phyloP scores from a whole-genome alignment of 768 basidiomycete species.

The Trametes gibbosa region DNA sequence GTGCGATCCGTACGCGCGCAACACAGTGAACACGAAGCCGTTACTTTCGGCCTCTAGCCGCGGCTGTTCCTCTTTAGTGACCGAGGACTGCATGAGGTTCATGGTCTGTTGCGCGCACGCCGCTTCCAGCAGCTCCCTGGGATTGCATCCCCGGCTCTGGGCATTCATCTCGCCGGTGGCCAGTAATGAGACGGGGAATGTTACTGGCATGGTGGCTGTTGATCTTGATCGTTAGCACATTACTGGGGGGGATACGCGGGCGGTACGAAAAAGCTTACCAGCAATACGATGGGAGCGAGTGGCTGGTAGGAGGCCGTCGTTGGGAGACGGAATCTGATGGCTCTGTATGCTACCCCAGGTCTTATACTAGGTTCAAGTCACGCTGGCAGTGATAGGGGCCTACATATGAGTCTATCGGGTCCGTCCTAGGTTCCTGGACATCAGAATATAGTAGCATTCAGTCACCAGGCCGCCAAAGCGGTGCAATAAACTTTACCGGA shows the following conservation, averaged over 20 bases:
- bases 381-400: no score
- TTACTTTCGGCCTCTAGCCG: neutral
- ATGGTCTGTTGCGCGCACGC: no score
- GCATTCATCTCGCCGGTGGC: no score
- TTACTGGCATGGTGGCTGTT: neutral
- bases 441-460: no score
- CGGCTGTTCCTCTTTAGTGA: neutral
- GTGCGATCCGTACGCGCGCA: neutral
- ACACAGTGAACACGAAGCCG: conserved; percentile 1
- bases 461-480: no score
- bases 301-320: no score
- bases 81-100: neutral
- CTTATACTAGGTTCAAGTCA: no score
- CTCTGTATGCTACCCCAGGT: no score
- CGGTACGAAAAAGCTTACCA: neutral
- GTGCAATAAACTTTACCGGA: no score
- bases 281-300: neutral
- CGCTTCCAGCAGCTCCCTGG: neutral
- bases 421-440: no score
- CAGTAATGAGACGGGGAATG: neutral
- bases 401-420: no score
- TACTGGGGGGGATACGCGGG: neutral
- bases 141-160: neutral
- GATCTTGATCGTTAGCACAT: neutral
- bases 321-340: no score